A percentile compares a stretch with the other conserved stretches of the same genome.
Evolutionary conservation across 1,139 yeast genomes (phyloP).

Genomic region (Geotrichum australiense): DNA sequence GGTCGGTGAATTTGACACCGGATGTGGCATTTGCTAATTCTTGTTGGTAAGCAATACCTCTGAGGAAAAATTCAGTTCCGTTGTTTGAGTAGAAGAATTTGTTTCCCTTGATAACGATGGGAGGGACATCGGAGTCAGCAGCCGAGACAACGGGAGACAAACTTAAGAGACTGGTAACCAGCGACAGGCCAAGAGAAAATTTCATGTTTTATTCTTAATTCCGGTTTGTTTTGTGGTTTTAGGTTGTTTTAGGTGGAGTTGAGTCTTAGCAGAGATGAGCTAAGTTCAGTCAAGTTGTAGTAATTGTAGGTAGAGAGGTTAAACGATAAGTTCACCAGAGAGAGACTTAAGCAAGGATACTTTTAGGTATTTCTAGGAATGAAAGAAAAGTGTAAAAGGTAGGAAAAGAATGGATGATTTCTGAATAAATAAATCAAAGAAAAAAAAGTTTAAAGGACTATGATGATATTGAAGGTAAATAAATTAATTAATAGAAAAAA

Average conservation of each 20-base stretch:
- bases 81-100: constrained; percentile 74
- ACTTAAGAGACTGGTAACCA: constrained; percentile 18
- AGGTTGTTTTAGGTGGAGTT: background rate
- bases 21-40: constrained; percentile 51
- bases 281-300: background rate
- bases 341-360: constrained; percentile 4
- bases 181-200: too few species aligned
- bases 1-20: constrained; percentile 52
- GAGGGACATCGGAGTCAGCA: constrained; percentile 19
- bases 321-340: constrained; percentile 6
- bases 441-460: background rate
- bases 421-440: background rate
- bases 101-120: constrained; percentile 37
- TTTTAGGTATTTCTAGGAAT: background rate
- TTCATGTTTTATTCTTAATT: constrained; percentile 15
- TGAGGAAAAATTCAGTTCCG: constrained; percentile 75
- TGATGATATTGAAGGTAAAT: too few species aligned
- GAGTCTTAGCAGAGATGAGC: too few species aligned
- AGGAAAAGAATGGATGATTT: background rate
- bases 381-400: constrained; percentile 1
- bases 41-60: constrained; percentile 78
- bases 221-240: too few species aligned
- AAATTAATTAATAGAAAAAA: background rate
- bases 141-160: constrained; percentile 22
- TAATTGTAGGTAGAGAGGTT: background rate